Evolutionary conservation across 1,284 basidiomycete genomes (phyloP), one percentile per base, ranked within the genome.

Genomic region (Ganoderma boninense): DNA sequence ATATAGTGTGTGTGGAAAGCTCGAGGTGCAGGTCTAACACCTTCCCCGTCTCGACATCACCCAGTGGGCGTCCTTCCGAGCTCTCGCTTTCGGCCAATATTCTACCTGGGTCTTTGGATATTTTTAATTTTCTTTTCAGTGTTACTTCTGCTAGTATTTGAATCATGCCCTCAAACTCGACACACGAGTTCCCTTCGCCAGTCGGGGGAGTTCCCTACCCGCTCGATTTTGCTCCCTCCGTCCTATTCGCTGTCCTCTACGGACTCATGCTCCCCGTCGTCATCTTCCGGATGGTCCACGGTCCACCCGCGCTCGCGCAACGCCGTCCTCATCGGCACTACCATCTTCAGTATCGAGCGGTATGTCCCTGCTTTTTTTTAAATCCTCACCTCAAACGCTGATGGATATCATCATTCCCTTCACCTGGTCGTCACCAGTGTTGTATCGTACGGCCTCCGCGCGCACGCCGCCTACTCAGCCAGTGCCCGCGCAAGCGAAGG

Each of bases 371-470:
- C 1, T 16, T 18, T 43, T 14, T 16, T 13, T 10, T 32, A 32
- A 32, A 29, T 18, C 8, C n/a, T 10, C 44, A 6, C 23, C 2
- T 26, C n/a, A 1, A 7, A 57, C 6, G 20, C 38, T 23, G 4
- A 29, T 0, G 1, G 26, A 32, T 32, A 32, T 13, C 16, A 20
- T 29, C 14, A 16, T 20, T 23, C 23, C 29, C 20, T 29, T 16
- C 20, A 7, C 20, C 57, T n/a, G n/a, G n/a, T n/a, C n/a, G n/a
- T 13, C n/a, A 32, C 18, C 59, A 78, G 77, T 2, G 64, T 75
- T 18, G 71, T 77, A 4, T 62, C 79, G 0, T 82, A 78, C 71
- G 74, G 77, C 2, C 74, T 83, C 4, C 80, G 82, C 44, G 79
- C 81, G 6, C 68, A 67, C 40, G 78, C 79, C 52, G 74, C 81